Percentiles rank a stretch among this genome's conserved stretches.
Evolutionary conservation across 345 rosid species (phyloP).

Genomic region (Schrenkiella parvula): DNA sequence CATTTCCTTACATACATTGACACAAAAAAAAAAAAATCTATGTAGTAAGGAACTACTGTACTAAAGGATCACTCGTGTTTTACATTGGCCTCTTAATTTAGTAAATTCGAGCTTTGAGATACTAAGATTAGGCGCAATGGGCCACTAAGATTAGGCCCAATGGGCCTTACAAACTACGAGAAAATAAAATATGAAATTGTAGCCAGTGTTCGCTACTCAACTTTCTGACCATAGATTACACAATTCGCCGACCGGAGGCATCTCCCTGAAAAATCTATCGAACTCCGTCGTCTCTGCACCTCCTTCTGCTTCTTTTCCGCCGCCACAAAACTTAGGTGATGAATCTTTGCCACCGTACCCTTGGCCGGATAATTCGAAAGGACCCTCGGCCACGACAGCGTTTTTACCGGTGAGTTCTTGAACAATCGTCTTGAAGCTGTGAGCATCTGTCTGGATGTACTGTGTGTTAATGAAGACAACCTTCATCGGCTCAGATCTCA

Average conservation of each 20-base stretch:
- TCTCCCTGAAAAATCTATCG: constrained; percentile 42
- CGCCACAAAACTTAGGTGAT: not conserved
- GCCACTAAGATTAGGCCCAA: constrained; percentile 22
- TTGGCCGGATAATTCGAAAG: constrained; percentile 16
- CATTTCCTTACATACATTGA: not conserved
- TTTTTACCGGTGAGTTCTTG: constrained; percentile 69
- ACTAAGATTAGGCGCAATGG: constrained; percentile 19
- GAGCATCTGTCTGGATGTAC: constrained; percentile 47
- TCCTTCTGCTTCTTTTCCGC: not conserved
- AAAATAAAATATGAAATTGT: not conserved
- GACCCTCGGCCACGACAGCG: constrained; percentile 33
- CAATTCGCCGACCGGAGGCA: constrained; percentile 40
- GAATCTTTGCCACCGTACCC: not conserved
- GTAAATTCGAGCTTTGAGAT: not conserved
- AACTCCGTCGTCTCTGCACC: constrained; percentile 34
- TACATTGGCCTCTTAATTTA: constrained; percentile 11
- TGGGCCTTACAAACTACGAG: constrained; percentile 4
- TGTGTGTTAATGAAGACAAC: constrained; percentile 54
- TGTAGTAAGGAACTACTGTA: no score
- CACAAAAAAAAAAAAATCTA: not conserved
- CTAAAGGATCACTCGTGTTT: not conserved
- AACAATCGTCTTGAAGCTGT: constrained; percentile 63
- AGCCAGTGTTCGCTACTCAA: not conserved
- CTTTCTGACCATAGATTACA: constrained; percentile 22
- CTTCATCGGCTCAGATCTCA: constrained; percentile 39